Percentiles rank a stretch among this genome's conserved stretches.
Evolutionary conservation across 2,329 filamentous ascomycete species (phyloP).

Genomic region (Magnaporthiopsis rhizophila): DNA sequence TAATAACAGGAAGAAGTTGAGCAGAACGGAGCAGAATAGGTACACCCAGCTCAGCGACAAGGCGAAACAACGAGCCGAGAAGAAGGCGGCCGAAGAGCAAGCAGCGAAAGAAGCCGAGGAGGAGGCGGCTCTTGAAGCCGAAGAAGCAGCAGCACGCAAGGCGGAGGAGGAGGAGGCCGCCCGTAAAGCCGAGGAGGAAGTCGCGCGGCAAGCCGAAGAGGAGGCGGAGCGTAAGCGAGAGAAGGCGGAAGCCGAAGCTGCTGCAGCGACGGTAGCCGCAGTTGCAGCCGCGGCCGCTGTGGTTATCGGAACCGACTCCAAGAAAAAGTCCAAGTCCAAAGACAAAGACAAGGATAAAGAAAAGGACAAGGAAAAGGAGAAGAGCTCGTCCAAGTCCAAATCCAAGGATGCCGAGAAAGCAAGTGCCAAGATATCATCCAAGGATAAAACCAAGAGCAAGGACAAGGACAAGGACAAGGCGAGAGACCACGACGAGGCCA

Average conservation of each 20-base stretch:
- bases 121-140: slow-evolving; percentile 19
- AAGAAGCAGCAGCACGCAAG: slow-evolving; percentile 17
- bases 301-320: slow-evolving; percentile 13
- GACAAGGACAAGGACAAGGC: slow-evolving; percentile 18
- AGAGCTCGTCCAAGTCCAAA: slow-evolving; percentile 17
- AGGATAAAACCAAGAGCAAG: slow-evolving; percentile 18
- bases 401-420: slow-evolving; percentile 20
- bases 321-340: slow-evolving; percentile 35
- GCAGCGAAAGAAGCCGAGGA: slow-evolving; percentile 13
- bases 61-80: slow-evolving; percentile 15
- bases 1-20: slow-evolving; percentile 18
- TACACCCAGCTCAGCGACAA: slow-evolving; percentile 27
- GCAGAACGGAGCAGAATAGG: slow-evolving; percentile 21
- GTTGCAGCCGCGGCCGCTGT: slow-evolving; percentile 15
- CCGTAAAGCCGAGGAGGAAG: slow-evolving; percentile 12
- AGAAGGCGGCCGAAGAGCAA: slow-evolving; percentile 16
- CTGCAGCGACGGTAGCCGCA: slow-evolving; percentile 17
- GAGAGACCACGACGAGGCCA: slow-evolving; percentile 17
- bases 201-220: slow-evolving; percentile 13
- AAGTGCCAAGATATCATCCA: slow-evolving; percentile 7
- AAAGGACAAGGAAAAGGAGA: slow-evolving; percentile 13
- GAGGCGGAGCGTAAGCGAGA: slow-evolving; percentile 19
- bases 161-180: slow-evolving; percentile 18
- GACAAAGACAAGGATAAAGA: slow-evolving; percentile 24
- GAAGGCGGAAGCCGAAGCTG: slow-evolving; percentile 15